Percentiles rank a stretch among this genome's conserved stretches.
Evolutionary conservation across 257 asterid genomes (phyloP).

Genomic region (Cordia subcordata): DNA sequence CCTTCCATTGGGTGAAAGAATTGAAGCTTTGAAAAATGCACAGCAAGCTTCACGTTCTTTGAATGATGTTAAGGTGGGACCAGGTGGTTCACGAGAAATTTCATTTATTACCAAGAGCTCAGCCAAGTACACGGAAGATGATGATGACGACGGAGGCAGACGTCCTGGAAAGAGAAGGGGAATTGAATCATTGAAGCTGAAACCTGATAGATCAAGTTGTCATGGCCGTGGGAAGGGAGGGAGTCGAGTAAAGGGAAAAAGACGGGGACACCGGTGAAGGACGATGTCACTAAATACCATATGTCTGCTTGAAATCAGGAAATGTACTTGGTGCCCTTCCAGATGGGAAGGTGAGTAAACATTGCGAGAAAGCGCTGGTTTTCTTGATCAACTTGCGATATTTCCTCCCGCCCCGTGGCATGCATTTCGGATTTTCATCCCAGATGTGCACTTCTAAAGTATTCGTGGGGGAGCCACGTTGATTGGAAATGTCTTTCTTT

Average conservation of each 20-base stretch:
- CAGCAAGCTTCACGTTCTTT: constrained; percentile 18
- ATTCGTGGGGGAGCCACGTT: no score
- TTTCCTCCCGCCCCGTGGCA: no score
- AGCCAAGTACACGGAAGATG: constrained; percentile 53
- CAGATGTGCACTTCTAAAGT: no score
- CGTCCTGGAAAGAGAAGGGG: constrained; percentile 64
- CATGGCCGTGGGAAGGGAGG: constrained; percentile 45
- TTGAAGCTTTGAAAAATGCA: constrained; percentile 36
- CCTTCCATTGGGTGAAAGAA: constrained; percentile 81
- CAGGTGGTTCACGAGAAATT: constrained; percentile 81
- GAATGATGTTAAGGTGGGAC: constrained; percentile 60
- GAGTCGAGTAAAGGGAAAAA: constrained; percentile 33
- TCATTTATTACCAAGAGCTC: constrained; percentile 65
- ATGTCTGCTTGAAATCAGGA: no score
- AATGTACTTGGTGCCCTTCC: no score
- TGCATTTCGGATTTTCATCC: no score
- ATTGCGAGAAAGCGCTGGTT: no score
- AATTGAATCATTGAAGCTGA: constrained; percentile 57
- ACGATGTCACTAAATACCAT: constrained; percentile 8
- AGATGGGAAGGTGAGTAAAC: no score
- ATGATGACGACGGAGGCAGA: constrained; percentile 46
- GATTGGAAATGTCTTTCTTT: no score
- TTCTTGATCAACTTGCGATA: no score
- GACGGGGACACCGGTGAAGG: constrained; percentile 33
- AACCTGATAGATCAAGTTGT: constrained; percentile 34